Base-by-base conservation (phyloP, 768 basidiomycete genomes). In the Baorangia bicolor region DNA sequence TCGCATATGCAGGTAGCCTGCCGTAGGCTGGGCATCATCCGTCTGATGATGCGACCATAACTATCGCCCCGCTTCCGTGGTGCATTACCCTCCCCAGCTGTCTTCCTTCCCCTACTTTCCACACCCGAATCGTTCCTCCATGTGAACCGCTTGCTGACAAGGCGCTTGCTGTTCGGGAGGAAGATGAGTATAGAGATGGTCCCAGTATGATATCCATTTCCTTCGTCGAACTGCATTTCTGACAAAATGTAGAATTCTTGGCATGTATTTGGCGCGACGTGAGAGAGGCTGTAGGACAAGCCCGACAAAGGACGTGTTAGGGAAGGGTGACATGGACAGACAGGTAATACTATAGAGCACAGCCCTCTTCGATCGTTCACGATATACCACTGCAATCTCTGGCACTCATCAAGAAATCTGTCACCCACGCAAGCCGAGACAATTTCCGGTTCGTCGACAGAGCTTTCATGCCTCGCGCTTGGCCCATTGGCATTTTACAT, bases 1-100 rank as follows among this genome's bases (percentile, higher is more conserved):
- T 64, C 40, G 27, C 55, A 5, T 66, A 56, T 44, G 64, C 52
- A 49, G 57, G 62, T 56, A 56, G 41, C 41, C 40, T 25, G 3
- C 45, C 39, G 3, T 46, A 31, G 9, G 10, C n/a, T n/a, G n/a
- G n/a, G n/a, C n/a, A n/a, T n/a, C n/a, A 4, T 37, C 35, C 35
- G 9, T 37, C 35, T 18, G 35, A 14, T 8, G 35, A 37, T 6
- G 35, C 4, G 35, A 18, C 35, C 18, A 37, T 37, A 16, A 18
- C 35, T 37, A 18, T 37, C 16, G 18, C 35, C 35, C 42, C 42
- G 27, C 27, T 43, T 28, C 27, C 42, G 27, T 43, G 40, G 18
- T 16, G 35, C 7, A 41, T 21, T 13, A 21, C n/a, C n/a, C n/a
- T 23, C n/a, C n/a, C n/a, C 23, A 16, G 8, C 40, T 41, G 20